Base-by-base conservation (phyloP, 129 eudicot genomes). In the Calendula officinalis region DNA sequence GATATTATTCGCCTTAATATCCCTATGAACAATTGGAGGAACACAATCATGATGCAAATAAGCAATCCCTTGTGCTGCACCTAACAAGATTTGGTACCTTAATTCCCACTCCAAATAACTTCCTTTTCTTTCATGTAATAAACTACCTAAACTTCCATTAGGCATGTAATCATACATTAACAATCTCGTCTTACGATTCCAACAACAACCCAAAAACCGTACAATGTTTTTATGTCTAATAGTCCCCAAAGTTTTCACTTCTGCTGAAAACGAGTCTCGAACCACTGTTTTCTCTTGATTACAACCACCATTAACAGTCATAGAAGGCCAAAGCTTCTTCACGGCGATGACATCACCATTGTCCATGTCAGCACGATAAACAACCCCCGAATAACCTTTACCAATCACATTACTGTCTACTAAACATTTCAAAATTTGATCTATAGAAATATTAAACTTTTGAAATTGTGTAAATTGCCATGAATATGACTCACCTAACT, bases 21-120 rank as follows among this genome's bases (percentile, higher is more conserved):
- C 88, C 3, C 84, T 71, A 43, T 82, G 84, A 56, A 82, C 71
- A 46, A 82, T 82, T 12, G 88, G 79, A 78, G 88, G 84, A 60
- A 64, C 77, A 55, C 88, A 82, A 56, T 82, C 88, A 55, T 82
- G 88, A 75, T 82, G 88, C 22, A 82, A 83, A 67, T 82, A 82
- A 67, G 81, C 84, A 62, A 82, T 56, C 13, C 88, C 88, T 32
- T 82, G 78, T 56, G 84, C 88, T 48, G 84, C 77, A 42, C 84
- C 84, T 9, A 82, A 52, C 61, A 82, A 75, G 47, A 82, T 75
- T 4, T 79, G 70, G 53, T 71, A 82, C 80, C 88, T 82, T 47
- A 78, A 80, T 58, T 82, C 83, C 88, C 84, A 82, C 41, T 82
- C 84, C 58, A 82, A 66, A 42, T 53, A 49, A 35, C 51, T 42